Conservation (phyloP, 257 asterid genomes). For the Rubia yunnanensis region DNA sequence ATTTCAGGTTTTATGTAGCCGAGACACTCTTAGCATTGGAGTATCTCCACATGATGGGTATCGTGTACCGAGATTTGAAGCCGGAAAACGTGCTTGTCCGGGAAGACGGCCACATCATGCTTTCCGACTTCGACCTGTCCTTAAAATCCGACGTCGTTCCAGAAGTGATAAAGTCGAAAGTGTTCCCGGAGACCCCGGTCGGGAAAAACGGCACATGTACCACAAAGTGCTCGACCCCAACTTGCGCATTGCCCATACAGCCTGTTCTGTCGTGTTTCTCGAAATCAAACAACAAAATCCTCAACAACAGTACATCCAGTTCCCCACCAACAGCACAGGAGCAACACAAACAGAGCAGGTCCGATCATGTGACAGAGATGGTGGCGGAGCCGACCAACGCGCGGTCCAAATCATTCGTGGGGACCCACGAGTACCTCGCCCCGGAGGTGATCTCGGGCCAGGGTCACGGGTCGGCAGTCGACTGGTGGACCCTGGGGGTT, state of each 20-base stretch:
- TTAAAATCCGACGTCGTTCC: slow-evolving; percentile 36
- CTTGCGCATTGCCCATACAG: slow-evolving; percentile 28
- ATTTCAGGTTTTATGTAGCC: slow-evolving; percentile 36
- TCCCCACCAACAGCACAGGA: not conserved
- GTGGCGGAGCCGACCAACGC: slow-evolving; percentile 68
- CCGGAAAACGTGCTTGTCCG: slow-evolving; percentile 44
- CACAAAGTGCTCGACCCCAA: slow-evolving; percentile 18
- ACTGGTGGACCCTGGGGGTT: slow-evolving; percentile 83
- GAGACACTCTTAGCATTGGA: slow-evolving; percentile 36
- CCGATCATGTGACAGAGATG: slow-evolving; percentile 21
- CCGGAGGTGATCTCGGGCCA: slow-evolving; percentile 83
- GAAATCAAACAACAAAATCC: slow-evolving; percentile 9
- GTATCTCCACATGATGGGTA: slow-evolving; percentile 46
- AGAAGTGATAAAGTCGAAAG: slow-evolving; percentile 25
- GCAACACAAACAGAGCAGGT: not conserved
- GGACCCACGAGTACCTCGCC: slow-evolving; percentile 78
- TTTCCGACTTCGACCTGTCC: slow-evolving; percentile 44
- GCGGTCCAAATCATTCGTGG: slow-evolving; percentile 69
- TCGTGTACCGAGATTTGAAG: slow-evolving; percentile 40
- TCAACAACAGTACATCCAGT: not conserved
- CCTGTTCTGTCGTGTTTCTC: slow-evolving; percentile 41
- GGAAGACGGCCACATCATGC: slow-evolving; percentile 50
- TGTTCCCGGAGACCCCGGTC: slow-evolving; percentile 1
- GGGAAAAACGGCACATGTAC: not conserved
- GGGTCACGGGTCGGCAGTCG: slow-evolving; percentile 84